phyloP scores from a whole-genome alignment of 345 rosid genomes.

The Citrus sp. region DNA sequence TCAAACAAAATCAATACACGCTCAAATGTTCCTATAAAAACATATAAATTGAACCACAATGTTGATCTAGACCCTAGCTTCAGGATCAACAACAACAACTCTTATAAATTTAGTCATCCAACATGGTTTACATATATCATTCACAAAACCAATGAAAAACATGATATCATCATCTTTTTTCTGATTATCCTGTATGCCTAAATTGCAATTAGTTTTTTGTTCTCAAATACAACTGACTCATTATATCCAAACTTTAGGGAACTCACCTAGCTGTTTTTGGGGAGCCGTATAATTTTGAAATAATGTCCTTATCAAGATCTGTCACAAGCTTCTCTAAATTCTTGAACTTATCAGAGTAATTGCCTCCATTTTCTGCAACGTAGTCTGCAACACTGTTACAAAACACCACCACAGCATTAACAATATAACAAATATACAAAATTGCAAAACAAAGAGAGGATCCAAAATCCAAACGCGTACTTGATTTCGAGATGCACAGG shows the following conservation, averaged over 20 bases:
- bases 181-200: not conserved
- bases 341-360: slow-evolving; percentile 58
- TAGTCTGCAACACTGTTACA: slow-evolving; percentile 53
- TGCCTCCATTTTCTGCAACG: slow-evolving; percentile 37
- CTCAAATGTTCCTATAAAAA: not conserved
- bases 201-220: not conserved
- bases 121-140: too few relatives aligned
- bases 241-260: not conserved
- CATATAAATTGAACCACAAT: not conserved
- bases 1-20: not conserved
- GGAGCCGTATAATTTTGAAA: slow-evolving; percentile 43
- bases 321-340: slow-evolving; percentile 55
- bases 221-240: not conserved
- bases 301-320: slow-evolving; percentile 40
- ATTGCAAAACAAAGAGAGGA: not conserved
- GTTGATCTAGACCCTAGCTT: not conserved
- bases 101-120: not conserved
- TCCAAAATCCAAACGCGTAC: slow-evolving; percentile 30
- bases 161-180: not conserved
- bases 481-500: slow-evolving; percentile 66
- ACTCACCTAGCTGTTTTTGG: slow-evolving; percentile 35
- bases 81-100: not conserved
- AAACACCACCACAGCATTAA: not conserved
- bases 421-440: not conserved
- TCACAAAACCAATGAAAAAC: too few relatives aligned